Evolutionary conservation across 208 protist genomes (phyloP), one percentile per base, ranked within the genome.

Genomic region (Acanthamoeba healyi): DNA sequence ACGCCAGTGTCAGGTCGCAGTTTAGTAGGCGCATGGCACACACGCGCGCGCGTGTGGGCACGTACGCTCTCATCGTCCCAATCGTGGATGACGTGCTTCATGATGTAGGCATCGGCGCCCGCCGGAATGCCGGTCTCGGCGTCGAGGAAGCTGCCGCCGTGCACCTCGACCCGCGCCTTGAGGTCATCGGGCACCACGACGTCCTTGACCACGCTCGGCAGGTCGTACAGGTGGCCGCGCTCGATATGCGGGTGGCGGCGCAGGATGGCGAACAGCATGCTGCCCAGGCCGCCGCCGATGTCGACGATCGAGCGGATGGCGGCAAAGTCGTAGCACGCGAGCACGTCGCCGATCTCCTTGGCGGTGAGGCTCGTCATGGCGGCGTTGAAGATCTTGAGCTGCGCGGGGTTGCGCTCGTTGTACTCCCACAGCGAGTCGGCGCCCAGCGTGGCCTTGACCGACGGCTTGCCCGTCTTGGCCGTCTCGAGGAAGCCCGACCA

Each of bases 11-110:
- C n/a, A n/a, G n/a, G n/a, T n/a, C n/a, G n/a, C n/a, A n/a, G n/a
- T n/a, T n/a, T n/a, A n/a, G n/a, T n/a, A n/a, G n/a, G n/a, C n/a
- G n/a, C n/a, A n/a, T n/a, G n/a, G n/a, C 49, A 56, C 49, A 14
- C 49, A 56, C 49, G 5, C 49, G 24, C 49, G 5, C 49, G 4
- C 49, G 24, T 19, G 5, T 19, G 4, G 17, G 10, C 49, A 56
- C 49, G 49, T 19, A 74, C 65, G 6, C 40, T 74, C 19, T 74
- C n/a, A 36, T 74, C 65, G 32, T 74, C 65, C 65, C 65, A 74
- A 7, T 74, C 65, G 36, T 74, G 65, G 65, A 74, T 74, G 65
- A 74, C 40, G 65, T 74, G 65, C 29, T 74, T 74, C 65, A 74
- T 74, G 34, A 74, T 74, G 65, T 74, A 74, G 34, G 36, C 65